Evolutionary conservation across 176 grass and related monocot species (phyloP), one percentile per base, ranked within the genome.

Genomic region (Avena atlantica): DNA sequence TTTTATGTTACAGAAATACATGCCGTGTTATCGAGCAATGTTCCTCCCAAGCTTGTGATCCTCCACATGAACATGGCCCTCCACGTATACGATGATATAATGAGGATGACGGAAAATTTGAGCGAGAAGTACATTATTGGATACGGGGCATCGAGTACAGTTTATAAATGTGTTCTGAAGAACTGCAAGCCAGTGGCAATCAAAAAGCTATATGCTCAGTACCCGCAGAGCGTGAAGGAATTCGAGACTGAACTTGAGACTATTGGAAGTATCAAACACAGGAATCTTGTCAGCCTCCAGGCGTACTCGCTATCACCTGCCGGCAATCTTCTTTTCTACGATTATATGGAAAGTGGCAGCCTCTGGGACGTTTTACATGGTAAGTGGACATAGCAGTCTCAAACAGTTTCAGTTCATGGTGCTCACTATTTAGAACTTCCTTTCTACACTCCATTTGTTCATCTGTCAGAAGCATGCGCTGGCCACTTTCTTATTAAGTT

Each of bases 21-120:
- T 63, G 74, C 52, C 34, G 21, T 66, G 85, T 64, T 74, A 88
- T 91, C 90, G 24, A 92, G 87, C 60, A 95, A 87, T 88, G 78
- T 86, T 65, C 75, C 86, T 57, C 93, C 96, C 8, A 98, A 98
- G 90, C 89, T 98, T 58, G 96, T 98, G 49, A 92, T 98, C 69
- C 93, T 98, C 36, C 89, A 98, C 81, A 98, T 95, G 96, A 98
- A 98, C 55, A 95, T 98, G 96, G 93, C 96, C 42, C 89, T 98
- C 67, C 92, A 92, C 70, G 96, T 95, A 24, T 98, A 98, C 6
- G 93, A 98, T 72, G 96, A 95, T 67, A 98, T 98, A 68, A 98
- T 95, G 96, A 86, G 96, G 44, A 95, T 95, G 93, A 98, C 93
- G 16, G 96, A 98, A 79, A 98, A 95, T 56, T 91, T 98, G 68